These are phyloP conservation scores for Melampsora larici-populina DNA, from an alignment of 1,284 basidiomycete genomes.

Conservation along the genomic window DNA sequence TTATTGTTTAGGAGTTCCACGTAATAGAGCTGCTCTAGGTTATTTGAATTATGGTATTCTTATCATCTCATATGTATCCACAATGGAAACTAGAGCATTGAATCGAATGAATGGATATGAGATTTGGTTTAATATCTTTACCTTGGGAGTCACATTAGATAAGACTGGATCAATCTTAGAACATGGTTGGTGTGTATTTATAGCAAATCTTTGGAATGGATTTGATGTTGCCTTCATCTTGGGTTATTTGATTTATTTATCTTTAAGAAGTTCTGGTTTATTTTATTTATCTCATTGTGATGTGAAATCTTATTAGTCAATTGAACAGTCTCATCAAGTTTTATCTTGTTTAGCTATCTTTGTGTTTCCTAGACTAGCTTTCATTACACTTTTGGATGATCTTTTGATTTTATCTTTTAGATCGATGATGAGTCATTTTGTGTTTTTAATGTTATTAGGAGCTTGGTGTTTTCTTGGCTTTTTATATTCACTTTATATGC, in stretches of 20 bases:
- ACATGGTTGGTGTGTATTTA: slow-evolving; percentile 51
- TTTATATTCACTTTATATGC: slow-evolving; percentile 25
- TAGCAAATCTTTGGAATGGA: slow-evolving; percentile 52
- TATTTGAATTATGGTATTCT: slow-evolving; percentile 52
- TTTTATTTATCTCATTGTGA: slow-evolving; percentile 45
- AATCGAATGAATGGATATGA: slow-evolving; percentile 43
- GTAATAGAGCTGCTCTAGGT: slow-evolving; percentile 52
- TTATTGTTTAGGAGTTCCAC: slow-evolving; percentile 54
- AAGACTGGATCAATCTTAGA: slow-evolving; percentile 48
- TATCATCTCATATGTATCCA: slow-evolving; percentile 53
- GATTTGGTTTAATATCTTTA: slow-evolving; percentile 51
- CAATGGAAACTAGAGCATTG: slow-evolving; percentile 47
- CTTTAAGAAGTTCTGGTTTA: slow-evolving; percentile 51
- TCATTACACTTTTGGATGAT: slow-evolving; percentile 54
- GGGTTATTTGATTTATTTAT: slow-evolving; percentile 53
- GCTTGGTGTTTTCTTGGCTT: slow-evolving; percentile 44
- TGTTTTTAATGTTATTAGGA: slow-evolving; percentile 52
- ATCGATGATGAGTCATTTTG: slow-evolving; percentile 54
- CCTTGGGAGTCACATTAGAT: slow-evolving; percentile 51
- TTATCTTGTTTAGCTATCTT: slow-evolving; percentile 52
- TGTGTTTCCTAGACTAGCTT: slow-evolving; percentile 54
- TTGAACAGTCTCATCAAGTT: slow-evolving; percentile 52
- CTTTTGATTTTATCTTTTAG: slow-evolving; percentile 54
- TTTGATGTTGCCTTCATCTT: slow-evolving; percentile 53
- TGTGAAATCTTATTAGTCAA: slow-evolving; percentile 42